Conservation (phyloP, 2,329 filamentous ascomycete genomes). For the Ploettnerulaceae sp. region DNA sequence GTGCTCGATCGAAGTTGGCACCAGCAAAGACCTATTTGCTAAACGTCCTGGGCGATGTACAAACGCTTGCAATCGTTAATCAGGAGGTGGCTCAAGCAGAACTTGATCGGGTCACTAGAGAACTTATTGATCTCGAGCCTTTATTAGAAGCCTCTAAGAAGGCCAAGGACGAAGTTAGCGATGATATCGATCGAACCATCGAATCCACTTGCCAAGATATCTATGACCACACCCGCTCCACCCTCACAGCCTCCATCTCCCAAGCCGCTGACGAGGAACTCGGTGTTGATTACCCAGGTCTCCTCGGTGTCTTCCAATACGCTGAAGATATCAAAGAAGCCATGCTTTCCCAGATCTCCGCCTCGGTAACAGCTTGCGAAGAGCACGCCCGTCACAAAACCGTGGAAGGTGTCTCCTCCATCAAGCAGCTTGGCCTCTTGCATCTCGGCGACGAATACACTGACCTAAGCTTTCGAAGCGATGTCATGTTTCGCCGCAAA, state of each 20-base stretch:
- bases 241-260: conserved; percentile 69
- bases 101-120: conserved; percentile 73
- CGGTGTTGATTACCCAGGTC: conserved; percentile 79
- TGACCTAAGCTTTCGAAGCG: conserved; percentile 80
- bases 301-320: conserved; percentile 82
- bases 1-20: conserved; percentile 89
- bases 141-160: conserved; percentile 79
- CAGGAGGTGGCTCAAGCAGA: conserved; percentile 81
- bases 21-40: conserved; percentile 93
- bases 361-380: conserved; percentile 74
- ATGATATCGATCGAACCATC: conserved; percentile 75
- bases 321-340: conserved; percentile 89
- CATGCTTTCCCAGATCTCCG: conserved; percentile 83
- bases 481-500: conserved; percentile 89
- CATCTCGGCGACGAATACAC: conserved; percentile 86
- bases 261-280: conserved; percentile 73
- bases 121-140: conserved; percentile 79
- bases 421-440: conserved; percentile 81
- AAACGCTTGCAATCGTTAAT: conserved; percentile 80
- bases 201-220: conserved; percentile 82
- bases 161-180: conserved; percentile 70
- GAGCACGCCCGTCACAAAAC: conserved; percentile 77
- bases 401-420: conserved; percentile 74
- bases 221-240: conserved; percentile 75
- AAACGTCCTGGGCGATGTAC: conserved; percentile 85